Conservation (phyloP, 305 asterid species). For the Solanum chacoense region DNA sequence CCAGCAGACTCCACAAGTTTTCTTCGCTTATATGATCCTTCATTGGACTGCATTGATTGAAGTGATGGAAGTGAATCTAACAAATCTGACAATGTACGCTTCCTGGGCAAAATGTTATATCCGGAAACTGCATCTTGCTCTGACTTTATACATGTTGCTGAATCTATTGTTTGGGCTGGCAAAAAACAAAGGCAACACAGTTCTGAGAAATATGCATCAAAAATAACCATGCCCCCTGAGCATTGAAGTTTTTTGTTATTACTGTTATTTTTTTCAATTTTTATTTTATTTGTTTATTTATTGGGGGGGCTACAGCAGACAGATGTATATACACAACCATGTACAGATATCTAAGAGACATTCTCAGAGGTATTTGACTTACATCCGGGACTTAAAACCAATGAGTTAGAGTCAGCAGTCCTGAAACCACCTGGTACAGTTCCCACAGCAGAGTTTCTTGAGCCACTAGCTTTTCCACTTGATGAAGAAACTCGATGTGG, state of each 20-base stretch:
- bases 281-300: background rate
- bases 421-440: conserved; percentile 32
- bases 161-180: conserved; percentile 47
- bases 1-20: conserved; percentile 29
- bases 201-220: background rate
- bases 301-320: background rate
- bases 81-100: conserved; percentile 67
- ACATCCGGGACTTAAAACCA: conserved; percentile 60
- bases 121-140: conserved; percentile 30
- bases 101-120: conserved; percentile 41
- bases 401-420: conserved; percentile 40
- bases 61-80: conserved; percentile 71
- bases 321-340: background rate
- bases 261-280: background rate
- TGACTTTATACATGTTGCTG: conserved; percentile 33
- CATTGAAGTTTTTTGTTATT: background rate
- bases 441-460: conserved; percentile 31
- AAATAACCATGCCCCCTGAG: background rate
- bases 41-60: conserved; percentile 30
- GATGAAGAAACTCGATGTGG: conserved; percentile 28
- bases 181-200: background rate
- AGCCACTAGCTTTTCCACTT: conserved; percentile 29
- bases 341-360: background rate
- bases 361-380: conserved; percentile 26
- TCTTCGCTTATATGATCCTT: conserved; percentile 54